Base-by-base conservation (phyloP, 2,329 filamentous ascomycete species). In the Cladosporium halotolerans region DNA sequence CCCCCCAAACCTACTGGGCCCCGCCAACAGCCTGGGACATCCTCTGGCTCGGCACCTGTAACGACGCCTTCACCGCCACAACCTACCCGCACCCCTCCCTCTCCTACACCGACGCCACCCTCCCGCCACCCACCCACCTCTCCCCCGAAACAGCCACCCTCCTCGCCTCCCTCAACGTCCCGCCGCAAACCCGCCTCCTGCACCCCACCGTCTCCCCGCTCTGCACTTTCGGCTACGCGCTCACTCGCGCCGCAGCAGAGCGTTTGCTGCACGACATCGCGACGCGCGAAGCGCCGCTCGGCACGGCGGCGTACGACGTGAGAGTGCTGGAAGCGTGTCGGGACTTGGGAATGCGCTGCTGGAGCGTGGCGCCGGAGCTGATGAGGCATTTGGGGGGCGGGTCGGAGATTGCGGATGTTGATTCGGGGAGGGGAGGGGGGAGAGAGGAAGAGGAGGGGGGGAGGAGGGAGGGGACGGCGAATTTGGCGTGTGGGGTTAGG, bases 211-310 rank as follows among this genome's bases (percentile, higher is more conserved):
- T 69, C 28, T 72, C 70, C 39, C 72, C 72, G 0, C 69, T 75
- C 23, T 75, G 72, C 59, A 73, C 72, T 1, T 75, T 75, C 53
- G 72, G 68, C 48, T 75, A 73, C 57, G 72, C 71, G 11, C 61
- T 75, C 7, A 73, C 72, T 1, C 68, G 72, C 31, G 48, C 62
- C 13, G 67, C 68, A 0, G 70, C 71, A 0, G 34, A 49, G 5
- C 60, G 60, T 3, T 62, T 73, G 9, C 55, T 71, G 1, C 45
- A 60, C 44, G 68, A 73, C 32, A 66, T 74, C 43, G 72, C 72
- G 2, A 53, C 23, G 48, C 55, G 47, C 55, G 67, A 59, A 58
- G 55, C 46, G 32, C 57, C 58, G 57, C 65, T 56, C 31, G 66
- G 66, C 33, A 62, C 58, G 3, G 54, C 59, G 45, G 72, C 72